These are phyloP conservation scores for Agrocybe chaxingu DNA, from an alignment of 768 basidiomycete species.

Conservation along the genomic window DNA sequence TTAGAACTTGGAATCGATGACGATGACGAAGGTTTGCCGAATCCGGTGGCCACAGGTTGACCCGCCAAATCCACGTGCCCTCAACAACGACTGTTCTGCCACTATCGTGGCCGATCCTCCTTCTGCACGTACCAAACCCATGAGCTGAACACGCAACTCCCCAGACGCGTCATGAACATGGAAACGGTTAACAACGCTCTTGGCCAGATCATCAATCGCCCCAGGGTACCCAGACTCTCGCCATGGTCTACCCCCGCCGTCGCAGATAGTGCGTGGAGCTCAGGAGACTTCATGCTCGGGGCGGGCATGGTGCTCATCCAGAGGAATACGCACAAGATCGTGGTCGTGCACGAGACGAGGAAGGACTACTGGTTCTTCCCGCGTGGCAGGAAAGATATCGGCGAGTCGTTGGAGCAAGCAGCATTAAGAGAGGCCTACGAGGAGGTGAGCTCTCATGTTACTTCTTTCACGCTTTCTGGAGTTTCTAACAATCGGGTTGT, in stretches of 20 bases:
- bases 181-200: not conserved
- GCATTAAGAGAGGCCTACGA: conserved; percentile 67
- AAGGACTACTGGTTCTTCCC: conserved; percentile 55
- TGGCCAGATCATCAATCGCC: not conserved
- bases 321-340: conserved; percentile 49
- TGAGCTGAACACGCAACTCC: too few relatives aligned
- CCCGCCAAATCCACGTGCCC: too few relatives aligned
- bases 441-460: conserved; percentile 40
- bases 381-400: conserved; percentile 62
- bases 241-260: conserved; percentile 38
- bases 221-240: conserved; percentile 24
- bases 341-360: conserved; percentile 42
- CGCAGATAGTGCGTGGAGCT: conserved; percentile 42
- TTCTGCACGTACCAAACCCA: too few relatives aligned
- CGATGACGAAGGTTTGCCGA: too few relatives aligned
- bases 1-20: too few relatives aligned
- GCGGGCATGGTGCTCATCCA: conserved; percentile 66
- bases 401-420: conserved; percentile 57
- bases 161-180: too few relatives aligned
- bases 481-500: not conserved
- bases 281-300: conserved; percentile 52
- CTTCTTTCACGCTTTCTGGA: not conserved
- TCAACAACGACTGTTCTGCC: too few relatives aligned
- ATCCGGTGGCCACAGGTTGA: too few relatives aligned
- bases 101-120: too few relatives aligned